These are phyloP conservation scores for Avicennia marina DNA, from an alignment of 257 asterid genomes.

Conservation along the genomic window DNA sequence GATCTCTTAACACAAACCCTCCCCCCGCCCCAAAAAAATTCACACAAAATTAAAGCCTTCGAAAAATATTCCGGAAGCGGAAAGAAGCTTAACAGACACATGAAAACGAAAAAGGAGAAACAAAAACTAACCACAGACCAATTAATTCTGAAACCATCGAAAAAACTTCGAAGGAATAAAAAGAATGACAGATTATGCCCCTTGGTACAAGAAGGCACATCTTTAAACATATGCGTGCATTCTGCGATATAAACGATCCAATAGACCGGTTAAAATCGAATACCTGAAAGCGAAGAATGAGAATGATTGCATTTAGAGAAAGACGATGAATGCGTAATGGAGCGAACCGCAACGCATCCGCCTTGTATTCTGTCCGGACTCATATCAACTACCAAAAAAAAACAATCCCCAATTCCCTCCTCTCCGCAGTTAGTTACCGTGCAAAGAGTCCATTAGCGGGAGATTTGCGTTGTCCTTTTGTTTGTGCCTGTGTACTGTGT, in stretches of 20 bases:
- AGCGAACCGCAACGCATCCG: conserved; percentile 34
- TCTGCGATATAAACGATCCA: not conserved
- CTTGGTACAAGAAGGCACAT: not conserved
- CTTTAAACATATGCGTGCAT: too few relatives aligned
- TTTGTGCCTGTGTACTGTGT: conserved; percentile 11
- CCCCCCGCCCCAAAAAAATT: too few relatives aligned
- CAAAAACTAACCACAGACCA: not conserved
- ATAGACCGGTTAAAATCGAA: not conserved
- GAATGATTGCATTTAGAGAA: conserved; percentile 29
- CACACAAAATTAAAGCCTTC: too few relatives aligned
- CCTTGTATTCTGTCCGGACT: conserved; percentile 31
- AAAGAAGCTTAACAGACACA: too few relatives aligned
- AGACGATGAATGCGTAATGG: conserved; percentile 26
- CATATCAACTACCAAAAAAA: conserved; percentile 20
- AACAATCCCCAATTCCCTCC: not conserved
- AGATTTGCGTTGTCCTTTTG: conserved; percentile 17
- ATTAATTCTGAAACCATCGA: not conserved
- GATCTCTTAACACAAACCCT: too few relatives aligned
- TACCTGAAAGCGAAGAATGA: conserved; percentile 31
- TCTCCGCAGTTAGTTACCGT: conserved; percentile 15
- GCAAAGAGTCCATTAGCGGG: not conserved
- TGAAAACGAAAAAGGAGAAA: not conserved
- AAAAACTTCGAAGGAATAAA: not conserved
- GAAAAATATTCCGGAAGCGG: too few relatives aligned
- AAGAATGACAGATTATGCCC: not conserved